Evolutionary conservation across 495 filamentous ascomycete species (phyloP).

Genomic region (Podospora australis): DNA sequence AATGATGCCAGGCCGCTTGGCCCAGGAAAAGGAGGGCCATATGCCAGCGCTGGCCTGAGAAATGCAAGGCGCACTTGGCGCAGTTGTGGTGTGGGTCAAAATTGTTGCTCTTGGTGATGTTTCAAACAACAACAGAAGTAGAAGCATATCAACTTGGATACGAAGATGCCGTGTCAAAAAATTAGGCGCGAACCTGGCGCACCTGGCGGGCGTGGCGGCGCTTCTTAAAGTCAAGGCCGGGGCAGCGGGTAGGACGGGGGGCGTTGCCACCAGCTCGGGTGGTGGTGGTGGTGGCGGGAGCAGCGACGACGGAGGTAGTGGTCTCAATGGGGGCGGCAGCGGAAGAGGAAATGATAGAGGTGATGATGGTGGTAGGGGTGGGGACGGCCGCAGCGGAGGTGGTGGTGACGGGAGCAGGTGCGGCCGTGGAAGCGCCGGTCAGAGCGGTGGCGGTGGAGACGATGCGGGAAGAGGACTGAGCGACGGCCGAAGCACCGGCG

Average conservation of each 20-base stretch:
- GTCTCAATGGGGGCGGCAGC: neutral
- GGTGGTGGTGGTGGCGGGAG: neutral
- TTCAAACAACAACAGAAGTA: no score
- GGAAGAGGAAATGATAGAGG: slow-evolving; percentile 7
- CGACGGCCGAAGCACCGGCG: slow-evolving; percentile 7
- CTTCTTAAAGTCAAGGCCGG: slow-evolving; percentile 3
- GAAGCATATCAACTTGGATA: neutral
- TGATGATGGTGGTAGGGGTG: neutral
- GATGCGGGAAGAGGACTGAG: slow-evolving; percentile 12
- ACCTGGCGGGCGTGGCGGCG: slow-evolving; percentile 7
- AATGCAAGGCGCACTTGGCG: no score
- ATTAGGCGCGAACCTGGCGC: slow-evolving; percentile 4
- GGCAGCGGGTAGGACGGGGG: slow-evolving; percentile 3
- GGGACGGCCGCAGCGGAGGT: slow-evolving; percentile 9
- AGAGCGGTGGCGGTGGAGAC: slow-evolving; percentile 13
- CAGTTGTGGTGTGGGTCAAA: neutral
- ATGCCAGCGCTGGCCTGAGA: neutral
- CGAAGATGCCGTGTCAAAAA: neutral
- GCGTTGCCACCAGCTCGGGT: neutral
- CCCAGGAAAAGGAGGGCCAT: neutral
- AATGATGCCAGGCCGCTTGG: neutral
- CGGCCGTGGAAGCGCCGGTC: slow-evolving; percentile 10
- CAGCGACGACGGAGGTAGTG: neutral
- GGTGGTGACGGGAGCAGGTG: slow-evolving; percentile 7
- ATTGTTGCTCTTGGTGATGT: neutral